Conservation (phyloP, 2,329 filamentous ascomycete genomes). For the Akanthomyces muscarius region DNA sequence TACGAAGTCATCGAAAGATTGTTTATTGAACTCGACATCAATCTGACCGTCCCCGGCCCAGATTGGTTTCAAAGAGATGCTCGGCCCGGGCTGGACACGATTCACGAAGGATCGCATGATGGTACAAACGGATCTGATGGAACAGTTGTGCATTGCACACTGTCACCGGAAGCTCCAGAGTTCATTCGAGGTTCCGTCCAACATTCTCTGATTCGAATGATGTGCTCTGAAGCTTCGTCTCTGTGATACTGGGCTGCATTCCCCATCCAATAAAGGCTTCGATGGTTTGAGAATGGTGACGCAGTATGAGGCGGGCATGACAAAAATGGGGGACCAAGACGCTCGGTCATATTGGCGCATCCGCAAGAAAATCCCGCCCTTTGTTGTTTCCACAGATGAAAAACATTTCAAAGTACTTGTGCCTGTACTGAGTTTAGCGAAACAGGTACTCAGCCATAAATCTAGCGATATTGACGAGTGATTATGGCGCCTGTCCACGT, state of each 20-base stretch:
- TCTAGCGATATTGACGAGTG: background rate
- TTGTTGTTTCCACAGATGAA: background rate
- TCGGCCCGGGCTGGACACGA: background rate
- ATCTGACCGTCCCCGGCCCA: slow-evolving; percentile 19
- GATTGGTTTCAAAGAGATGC: slow-evolving; percentile 27
- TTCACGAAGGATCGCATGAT: background rate
- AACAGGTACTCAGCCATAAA: background rate
- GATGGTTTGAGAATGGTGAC: background rate
- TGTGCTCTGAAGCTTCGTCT: background rate
- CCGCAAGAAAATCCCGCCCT: background rate
- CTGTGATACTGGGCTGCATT: background rate
- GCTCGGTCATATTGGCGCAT: background rate
- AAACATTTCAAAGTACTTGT: background rate
- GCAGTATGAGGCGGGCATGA: background rate
- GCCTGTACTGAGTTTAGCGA: background rate
- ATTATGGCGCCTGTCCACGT: background rate
- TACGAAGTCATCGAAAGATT: slow-evolving; percentile 26
- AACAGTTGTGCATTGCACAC: slow-evolving; percentile 5
- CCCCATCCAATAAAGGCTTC: background rate
- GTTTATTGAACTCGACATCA: slow-evolving; percentile 21
- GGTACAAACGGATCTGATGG: background rate
- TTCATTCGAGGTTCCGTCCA: background rate
- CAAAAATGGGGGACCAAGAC: background rate
- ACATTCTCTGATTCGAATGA: background rate
- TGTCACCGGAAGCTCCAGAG: background rate